Evolutionary conservation across 2,329 filamentous ascomycete species (phyloP), one percentile per base, ranked within the genome.

Genomic region (Pseudocercospora crystallina): DNA sequence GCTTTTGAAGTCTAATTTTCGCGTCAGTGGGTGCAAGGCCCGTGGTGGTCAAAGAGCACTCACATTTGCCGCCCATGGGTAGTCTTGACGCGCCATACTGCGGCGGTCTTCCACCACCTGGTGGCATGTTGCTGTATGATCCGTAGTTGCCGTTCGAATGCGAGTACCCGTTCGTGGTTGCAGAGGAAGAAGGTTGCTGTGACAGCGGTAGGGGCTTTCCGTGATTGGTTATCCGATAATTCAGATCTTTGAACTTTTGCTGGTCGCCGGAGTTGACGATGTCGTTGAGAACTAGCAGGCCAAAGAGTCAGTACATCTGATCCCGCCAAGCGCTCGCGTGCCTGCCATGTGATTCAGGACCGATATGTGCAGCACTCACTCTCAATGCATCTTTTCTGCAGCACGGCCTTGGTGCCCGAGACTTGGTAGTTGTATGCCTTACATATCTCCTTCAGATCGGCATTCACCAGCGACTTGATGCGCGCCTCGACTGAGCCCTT

Each of bases 361-460:
- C 33, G 42, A 29, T 35, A 33, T 37, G 32, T 29, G 13, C n/a
- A 40, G 36, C 26, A 20, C 65, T 65, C 59, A 97, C 94, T 81
- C 52, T 82, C 76, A 57, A 86, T 82, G 54, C 96, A 87, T 63
- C 92, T 85, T 51, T 76, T 74, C 71, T 96, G 90, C 53, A 97
- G 76, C 36, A 87, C 81, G 31, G 84, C 82, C 76, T 99, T 99
- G 64, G 94, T 86, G 14, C 94, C 94, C 26, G 86, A 88, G 54
- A 89, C 86, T 59, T 82, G 80, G 32, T 95, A 76, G 40, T 84
- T 81, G 73, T 95, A 89, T 54, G 81, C 76, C 57, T 83, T 80
- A 65, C 92, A 87, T 59, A 97, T 85, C 45, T 79, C 79, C 62
- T 90, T 88, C 42, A 96, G 80, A 62, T 91, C 84, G 53, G 74